Evolutionary conservation across 192 early-diverging fungal species (phyloP), one percentile per base, ranked within the genome.

Genomic region (Coemansia javaensis): DNA sequence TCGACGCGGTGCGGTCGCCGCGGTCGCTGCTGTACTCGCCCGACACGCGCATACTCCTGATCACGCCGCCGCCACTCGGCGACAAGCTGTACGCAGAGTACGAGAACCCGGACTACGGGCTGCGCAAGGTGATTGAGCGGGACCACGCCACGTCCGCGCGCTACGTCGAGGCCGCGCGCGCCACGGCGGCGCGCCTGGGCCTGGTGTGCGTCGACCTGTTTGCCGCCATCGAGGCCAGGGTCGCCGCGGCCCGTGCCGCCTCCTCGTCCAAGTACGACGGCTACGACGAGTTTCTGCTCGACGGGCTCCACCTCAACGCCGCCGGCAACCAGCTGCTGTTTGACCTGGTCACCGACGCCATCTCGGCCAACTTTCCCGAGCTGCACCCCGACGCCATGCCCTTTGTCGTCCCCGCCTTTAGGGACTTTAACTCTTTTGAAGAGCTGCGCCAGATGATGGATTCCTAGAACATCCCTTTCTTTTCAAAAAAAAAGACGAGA

Each of bases 261-360:
- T n/a, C n/a, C n/a, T n/a, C n/a, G 9, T 13, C 21, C 0, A 35
- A 45, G 31, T 39, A 42, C 28, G 57, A 49, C 7, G 50, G 55
- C 1, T 59, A 59, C 15, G 63, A 54, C 10, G 23, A 34, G 13
- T 66, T 35, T 28, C n/a, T 43, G 35, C 40, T 18, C 13, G 70
- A 74, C 25, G 70, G 59, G 1, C 31, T 74, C 20, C 70, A 74
- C 18, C 41, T 74, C 6, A 74, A 55, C 30, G 55, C 44, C 21
- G 44, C 37, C n/a, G 70, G 70, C 13, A 74, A 74, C 32, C 45
- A 61, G 14, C 28, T 74, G 13, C 27, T 74, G 39, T 60, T 62
- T 27, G 20, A 8, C 5, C 37, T 61, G 18, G 15, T 74, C 9
- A 44, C 37, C 30, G 27, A 48, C 6, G 32, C 58, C 0, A 53